Evolutionary conservation across 768 basidiomycete species (phyloP).

Genomic region (Floccularia luteovirens): DNA sequence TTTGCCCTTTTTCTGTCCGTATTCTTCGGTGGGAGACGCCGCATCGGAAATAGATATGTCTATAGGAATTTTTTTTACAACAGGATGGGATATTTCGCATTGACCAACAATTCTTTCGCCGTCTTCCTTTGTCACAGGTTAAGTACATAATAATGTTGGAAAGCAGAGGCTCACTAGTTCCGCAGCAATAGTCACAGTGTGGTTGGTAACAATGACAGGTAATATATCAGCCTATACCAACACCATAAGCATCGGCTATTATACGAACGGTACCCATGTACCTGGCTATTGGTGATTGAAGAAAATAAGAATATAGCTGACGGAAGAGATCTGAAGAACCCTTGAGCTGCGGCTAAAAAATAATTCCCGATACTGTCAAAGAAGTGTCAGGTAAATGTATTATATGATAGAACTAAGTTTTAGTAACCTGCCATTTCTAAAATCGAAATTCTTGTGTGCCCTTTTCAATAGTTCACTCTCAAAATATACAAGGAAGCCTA

Average conservation of each 20-base stretch:
- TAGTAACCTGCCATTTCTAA: conserved; percentile 75
- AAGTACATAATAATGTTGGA: conserved; percentile 5
- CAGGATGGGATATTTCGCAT: conserved; percentile 90
- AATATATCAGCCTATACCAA: conserved; percentile 60
- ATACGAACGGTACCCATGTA: conserved; percentile 5
- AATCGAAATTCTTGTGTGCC: conserved; percentile 92
- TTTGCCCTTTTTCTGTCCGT: conserved; percentile 39
- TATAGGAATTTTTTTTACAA: conserved; percentile 23
- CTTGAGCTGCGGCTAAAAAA: conserved; percentile 82
- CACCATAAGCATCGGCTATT: not conserved
- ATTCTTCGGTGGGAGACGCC: conserved; percentile 44
- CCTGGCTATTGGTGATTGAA: conserved; percentile 79
- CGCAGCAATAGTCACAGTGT: conserved; percentile 92
- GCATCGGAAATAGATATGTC: conserved; percentile 22
- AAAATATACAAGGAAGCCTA: conserved; percentile 90
- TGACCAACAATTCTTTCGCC: conserved; percentile 80
- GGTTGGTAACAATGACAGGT: conserved; percentile 89
- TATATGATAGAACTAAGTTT: too few species aligned
- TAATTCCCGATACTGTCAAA: conserved; percentile 75
- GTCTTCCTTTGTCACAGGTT: conserved; percentile 44
- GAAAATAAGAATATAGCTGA: conserved; percentile 93
- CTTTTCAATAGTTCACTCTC: conserved; percentile 82
- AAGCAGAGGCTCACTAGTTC: conserved; percentile 55
- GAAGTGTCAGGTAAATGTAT: not conserved
- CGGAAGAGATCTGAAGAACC: conserved; percentile 87